A percentile compares a stretch with the other conserved stretches of the same genome.
These are phyloP conservation scores for Coemansia sp. DNA, from an alignment of 192 early-diverging fungal species.

Conservation along the genomic window DNA sequence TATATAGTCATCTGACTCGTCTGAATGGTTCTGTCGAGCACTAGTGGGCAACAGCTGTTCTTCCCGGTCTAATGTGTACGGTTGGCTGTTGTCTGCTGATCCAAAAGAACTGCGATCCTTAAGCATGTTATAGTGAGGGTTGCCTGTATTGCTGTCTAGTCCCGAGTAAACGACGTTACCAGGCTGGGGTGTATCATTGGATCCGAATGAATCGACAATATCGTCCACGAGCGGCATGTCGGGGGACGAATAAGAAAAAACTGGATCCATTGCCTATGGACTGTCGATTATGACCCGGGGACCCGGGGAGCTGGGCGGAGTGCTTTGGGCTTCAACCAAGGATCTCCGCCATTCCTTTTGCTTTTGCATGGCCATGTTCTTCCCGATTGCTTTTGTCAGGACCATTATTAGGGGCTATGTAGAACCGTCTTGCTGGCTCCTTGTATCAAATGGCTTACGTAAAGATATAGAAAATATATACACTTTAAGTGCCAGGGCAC, in stretches of 20 bases:
- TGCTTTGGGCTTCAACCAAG: neutral
- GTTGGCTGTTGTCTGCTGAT: too few relatives aligned
- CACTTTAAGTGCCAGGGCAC: too few relatives aligned
- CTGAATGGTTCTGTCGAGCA: too few relatives aligned
- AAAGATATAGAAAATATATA: too few relatives aligned
- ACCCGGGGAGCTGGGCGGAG: neutral
- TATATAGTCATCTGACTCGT: too few relatives aligned
- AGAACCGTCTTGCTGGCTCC: neutral
- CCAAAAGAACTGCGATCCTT: too few relatives aligned
- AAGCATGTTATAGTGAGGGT: too few relatives aligned
- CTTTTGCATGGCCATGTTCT: conserved; percentile 9
- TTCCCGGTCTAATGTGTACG: too few relatives aligned
- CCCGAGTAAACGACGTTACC: too few relatives aligned
- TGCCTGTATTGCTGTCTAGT: too few relatives aligned
- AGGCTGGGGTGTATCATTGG: neutral
- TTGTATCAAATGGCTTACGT: too few relatives aligned
- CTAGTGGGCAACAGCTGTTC: too few relatives aligned
- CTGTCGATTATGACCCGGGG: neutral
- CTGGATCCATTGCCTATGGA: neutral
- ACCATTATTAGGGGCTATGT: conserved; percentile 4
- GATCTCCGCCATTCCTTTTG: conserved; percentile 15
- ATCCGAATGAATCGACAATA: neutral
- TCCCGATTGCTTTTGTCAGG: conserved; percentile 15
- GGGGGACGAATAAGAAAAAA: neutral
- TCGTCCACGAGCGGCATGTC: neutral